Evolutionary conservation across 2,329 filamentous ascomycete genomes (phyloP), one percentile per base, ranked within the genome.

Genomic region (Xylariaceae sp.): DNA sequence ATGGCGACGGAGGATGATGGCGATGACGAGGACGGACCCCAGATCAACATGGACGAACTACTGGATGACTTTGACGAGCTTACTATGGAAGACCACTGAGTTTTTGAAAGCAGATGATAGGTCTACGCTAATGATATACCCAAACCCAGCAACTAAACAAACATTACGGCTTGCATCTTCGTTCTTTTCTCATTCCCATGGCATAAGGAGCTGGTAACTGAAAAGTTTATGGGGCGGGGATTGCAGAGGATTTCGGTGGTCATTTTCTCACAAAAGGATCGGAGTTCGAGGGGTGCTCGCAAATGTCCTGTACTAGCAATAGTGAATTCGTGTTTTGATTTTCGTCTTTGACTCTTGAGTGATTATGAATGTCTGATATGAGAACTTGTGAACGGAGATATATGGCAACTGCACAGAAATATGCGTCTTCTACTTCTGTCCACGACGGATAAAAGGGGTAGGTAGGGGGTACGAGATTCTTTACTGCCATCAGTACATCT

Each of bases 41-140:
- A 83, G 69, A 87, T 94, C 66, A 80, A 86, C 71, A 87, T 93
- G 85, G 83, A 93, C 17, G 89, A 92, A 74, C 75, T 97, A 71
- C 80, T 96, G 70, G 92, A 97, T 72, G 92, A 96, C 73, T 92
- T 97, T 79, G 92, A 96, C 71, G 92, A 96, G 70, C 83, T 96
- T 73, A 86, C 82, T 51, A 86, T 95, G 77, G 75, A 84, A 63
- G 85, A 88, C 59, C 23, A 75, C 74, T n/a, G 65, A 69, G 59
- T 30, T 30, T 30, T 30, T 5, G 23, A 30, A 30, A 30, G 23
- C 23, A 30, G 5, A 30, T 30, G 23, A 30, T 30, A 30, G 23
- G 37, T 13, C 37, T 10, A 13, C 37, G 37, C 37, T 42, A 42
- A 42, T 42, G 37, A 42, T 42, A 42, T 42, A 42, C 37, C 37